Percentiles rank a stretch among this genome's conserved stretches.
These are phyloP conservation scores for Brassica cretica DNA, from an alignment of 345 rosid genomes.

Conservation along the genomic window DNA sequence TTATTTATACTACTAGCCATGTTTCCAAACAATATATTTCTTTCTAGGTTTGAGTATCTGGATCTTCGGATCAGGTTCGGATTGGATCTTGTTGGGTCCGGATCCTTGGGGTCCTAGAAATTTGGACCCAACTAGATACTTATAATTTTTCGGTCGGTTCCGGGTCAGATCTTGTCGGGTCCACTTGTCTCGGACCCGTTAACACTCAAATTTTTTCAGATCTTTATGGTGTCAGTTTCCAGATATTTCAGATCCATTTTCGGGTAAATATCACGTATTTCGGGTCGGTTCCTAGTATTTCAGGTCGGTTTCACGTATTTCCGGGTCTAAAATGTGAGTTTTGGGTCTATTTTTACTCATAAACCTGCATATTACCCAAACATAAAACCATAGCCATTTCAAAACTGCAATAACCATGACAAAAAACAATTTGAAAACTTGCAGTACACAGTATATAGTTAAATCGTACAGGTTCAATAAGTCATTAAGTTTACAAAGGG, in stretches of 20 bases:
- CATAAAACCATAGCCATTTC: not conserved
- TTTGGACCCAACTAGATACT: not conserved
- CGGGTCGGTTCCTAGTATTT: not conserved
- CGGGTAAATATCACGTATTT: not conserved
- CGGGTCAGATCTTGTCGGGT: not conserved
- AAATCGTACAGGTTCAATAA: too few species aligned
- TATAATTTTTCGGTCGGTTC: not conserved
- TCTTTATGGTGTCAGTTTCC: not conserved
- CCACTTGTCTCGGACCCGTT: not conserved
- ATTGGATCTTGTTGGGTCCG: not conserved
- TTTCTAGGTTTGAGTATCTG: too few species aligned
- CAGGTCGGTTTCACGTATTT: not conserved
- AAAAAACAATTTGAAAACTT: too few species aligned
- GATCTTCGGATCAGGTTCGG: not conserved
- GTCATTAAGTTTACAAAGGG: not conserved
- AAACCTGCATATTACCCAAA: not conserved
- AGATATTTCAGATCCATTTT: not conserved
- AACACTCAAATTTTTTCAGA: not conserved
- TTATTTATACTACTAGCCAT: too few species aligned
- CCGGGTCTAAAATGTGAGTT: not conserved
- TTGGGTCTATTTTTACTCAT: not conserved
- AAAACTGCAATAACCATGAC: too few species aligned
- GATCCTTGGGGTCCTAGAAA: not conserved
- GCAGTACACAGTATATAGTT: too few species aligned
- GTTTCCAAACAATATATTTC: too few species aligned